Base-by-base conservation (phyloP, 179 eudicot genomes). In the Carnegiea gigantea region DNA sequence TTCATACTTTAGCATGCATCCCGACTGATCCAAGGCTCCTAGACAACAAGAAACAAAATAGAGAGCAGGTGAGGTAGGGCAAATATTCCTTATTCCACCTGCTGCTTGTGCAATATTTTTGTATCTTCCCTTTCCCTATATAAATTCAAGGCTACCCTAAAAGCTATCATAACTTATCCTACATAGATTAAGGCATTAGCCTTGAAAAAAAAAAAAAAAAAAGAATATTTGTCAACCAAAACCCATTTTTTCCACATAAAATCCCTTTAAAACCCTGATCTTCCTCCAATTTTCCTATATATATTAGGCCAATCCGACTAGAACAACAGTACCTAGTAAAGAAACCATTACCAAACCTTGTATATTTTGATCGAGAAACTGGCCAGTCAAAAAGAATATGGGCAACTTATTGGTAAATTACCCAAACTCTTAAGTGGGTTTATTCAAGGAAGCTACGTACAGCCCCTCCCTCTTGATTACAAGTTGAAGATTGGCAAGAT, bases 391-490 rank as follows among this genome's bases (percentile, higher is more conserved):
- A 12, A 51, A 51, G 57, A n/a, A n/a, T 8, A 62, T 62, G 68
- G 68, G 68, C 30, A 62, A 23, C 68, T 24, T 17, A 5, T 62
- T 51, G 57, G 57, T 51, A 51, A 12, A 51, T 17, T 51, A 51
- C 18, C 57, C 57, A 11, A 89, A 85, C 30, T 84, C 67, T 43
- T 83, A 78, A 28, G 89, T 91, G 46, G 85, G 83, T 20, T 24
- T 81, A 57, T 86, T 90, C 23, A 83, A 73, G 78, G 84, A 85
- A 36, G 84, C 92, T 26, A 65, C 87, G 11, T 28, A 28, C 88
- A 86, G 33, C 70, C 81, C 81, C 84, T 92, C 17, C 93, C 93
- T 36, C 78, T 80, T 17, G 65, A 73, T 78, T 86, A 82, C 21
- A 79, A 85, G 78, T 38, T 92, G 54, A 80, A 80, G 62, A 28